Evolutionary conservation across 805 yeast species (phyloP), one percentile per base, ranked within the genome.

Genomic region (Candida ponderosae): DNA sequence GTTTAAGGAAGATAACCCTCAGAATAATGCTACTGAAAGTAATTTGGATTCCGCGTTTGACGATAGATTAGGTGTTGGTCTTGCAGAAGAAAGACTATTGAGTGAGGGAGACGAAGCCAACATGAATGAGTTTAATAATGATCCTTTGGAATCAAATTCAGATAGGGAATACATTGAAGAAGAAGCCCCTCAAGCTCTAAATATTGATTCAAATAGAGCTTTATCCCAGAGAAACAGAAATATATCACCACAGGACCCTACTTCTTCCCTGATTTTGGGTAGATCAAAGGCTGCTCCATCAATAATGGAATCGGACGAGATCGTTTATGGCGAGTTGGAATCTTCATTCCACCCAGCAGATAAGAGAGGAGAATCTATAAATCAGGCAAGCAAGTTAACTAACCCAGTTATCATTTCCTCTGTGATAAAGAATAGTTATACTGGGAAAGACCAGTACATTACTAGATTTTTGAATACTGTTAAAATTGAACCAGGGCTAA

Each of bases 401-500:
- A 35, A 35, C 23, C 16, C 43, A 17, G 37, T 34, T 37, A 39
- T 35, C 27, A 33, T 37, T 38, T 42, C 51, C 3, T 48, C 53
- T 2, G 56, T 59, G 15, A 54, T 72, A 16, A 60, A 59, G 29
- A 78, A 75, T 48, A 80, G 81, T 47, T 87, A 86, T 52, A 67
- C 63, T 2, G 96, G 95, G 0, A 59, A 63, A 19, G 80, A 82
- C 48, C 79, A 79, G 1, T 76, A 74, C 41, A 75, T 88, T 24
- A 50, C 72, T 36, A 68, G 70, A 31, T 81, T 72, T 48, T 62
- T 88, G 36, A 62, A 65, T 10, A 66, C 65, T 14, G 63, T 79
- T 17, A 64, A 64, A 16, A 67, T 79, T 38, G 77, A 72, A 29
- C 83, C 87, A 0, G 61, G 71, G 1, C 52, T 80, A 36, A 69